phyloP scores from a whole-genome alignment of 78 protist genomes.

The Speleostelium caveatum region DNA sequence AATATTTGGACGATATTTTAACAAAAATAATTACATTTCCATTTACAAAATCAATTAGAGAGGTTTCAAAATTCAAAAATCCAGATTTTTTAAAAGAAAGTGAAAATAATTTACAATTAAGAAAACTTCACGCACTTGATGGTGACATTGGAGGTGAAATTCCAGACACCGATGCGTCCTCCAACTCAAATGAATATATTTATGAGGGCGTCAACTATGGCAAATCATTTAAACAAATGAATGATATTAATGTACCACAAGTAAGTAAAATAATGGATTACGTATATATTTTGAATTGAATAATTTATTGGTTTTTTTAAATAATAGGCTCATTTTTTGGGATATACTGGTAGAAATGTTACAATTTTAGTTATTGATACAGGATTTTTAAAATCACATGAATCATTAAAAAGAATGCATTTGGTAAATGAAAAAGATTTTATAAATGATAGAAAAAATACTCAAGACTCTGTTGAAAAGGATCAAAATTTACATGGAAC shows the following conservation, averaged over 20 bases:
- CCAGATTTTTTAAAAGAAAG: neutral
- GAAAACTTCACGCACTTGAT: no score
- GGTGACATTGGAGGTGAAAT: no score
- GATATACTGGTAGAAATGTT: slow-evolving; percentile 50
- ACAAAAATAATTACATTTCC: neutral
- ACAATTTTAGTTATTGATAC: slow-evolving; percentile 29
- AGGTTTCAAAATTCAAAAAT: neutral
- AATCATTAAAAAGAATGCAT: neutral
- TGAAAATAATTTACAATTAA: neutral
- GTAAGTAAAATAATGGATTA: no score
- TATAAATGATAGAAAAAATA: slow-evolving; percentile 16
- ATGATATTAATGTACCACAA: neutral
- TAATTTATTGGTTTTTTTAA: no score
- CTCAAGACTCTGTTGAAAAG: slow-evolving; percentile 1
- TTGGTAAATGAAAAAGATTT: slow-evolving; percentile 27
- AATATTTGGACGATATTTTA: neutral
- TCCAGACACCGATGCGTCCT: no score
- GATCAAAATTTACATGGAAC: slow-evolving; percentile 48
- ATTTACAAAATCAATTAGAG: neutral
- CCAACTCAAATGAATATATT: neutral
- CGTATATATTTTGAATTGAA: no score
- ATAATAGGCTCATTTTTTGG: slow-evolving; percentile 18
- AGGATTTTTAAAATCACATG: slow-evolving; percentile 46
- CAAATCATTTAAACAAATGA: slow-evolving; percentile 7
- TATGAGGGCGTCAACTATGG: slow-evolving; percentile 17